A percentile compares a stretch with the other conserved stretches of the same genome.
Conservation (phyloP, 257 asterid species). For the Penstemon newberryi region DNA sequence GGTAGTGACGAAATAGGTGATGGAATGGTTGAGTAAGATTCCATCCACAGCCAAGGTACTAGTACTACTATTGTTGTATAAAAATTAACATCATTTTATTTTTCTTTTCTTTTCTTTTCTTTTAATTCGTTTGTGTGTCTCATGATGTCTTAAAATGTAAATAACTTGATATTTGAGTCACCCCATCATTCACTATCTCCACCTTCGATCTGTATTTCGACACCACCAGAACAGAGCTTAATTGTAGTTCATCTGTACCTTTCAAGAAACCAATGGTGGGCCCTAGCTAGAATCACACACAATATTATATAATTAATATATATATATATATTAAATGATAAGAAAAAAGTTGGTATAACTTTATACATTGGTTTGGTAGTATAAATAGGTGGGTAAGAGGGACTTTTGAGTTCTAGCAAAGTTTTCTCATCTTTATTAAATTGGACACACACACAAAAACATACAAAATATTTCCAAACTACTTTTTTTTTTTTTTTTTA, state of each 20-base stretch:
- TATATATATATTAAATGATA: background rate
- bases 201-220: slow-evolving; percentile 35
- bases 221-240: slow-evolving; percentile 48
- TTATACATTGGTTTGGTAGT: slow-evolving; percentile 35
- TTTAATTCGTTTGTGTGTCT: background rate
- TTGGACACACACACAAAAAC: background rate
- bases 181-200: slow-evolving; percentile 56
- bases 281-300: slow-evolving; percentile 38
- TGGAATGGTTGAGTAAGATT: slow-evolving; percentile 77
- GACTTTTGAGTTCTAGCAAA: slow-evolving; percentile 34
- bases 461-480: background rate
- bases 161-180: slow-evolving; percentile 53
- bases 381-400: slow-evolving; percentile 80
- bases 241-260: slow-evolving; percentile 60
- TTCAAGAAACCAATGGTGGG: slow-evolving; percentile 75
- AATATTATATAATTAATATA: background rate
- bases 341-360: slow-evolving; percentile 13
- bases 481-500: background rate
- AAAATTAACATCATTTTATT: too few relatives aligned
- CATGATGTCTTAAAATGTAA: slow-evolving; percentile 25
- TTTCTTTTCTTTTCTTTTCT: background rate
- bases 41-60: slow-evolving; percentile 43
- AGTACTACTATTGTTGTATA: slow-evolving; percentile 17
- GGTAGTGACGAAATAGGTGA: slow-evolving; percentile 72
- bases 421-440: background rate